Percentiles rank a stretch among this genome's conserved stretches.
Evolutionary conservation across 768 basidiomycete genomes (phyloP).

Genomic region (Lentinula detonsa): DNA sequence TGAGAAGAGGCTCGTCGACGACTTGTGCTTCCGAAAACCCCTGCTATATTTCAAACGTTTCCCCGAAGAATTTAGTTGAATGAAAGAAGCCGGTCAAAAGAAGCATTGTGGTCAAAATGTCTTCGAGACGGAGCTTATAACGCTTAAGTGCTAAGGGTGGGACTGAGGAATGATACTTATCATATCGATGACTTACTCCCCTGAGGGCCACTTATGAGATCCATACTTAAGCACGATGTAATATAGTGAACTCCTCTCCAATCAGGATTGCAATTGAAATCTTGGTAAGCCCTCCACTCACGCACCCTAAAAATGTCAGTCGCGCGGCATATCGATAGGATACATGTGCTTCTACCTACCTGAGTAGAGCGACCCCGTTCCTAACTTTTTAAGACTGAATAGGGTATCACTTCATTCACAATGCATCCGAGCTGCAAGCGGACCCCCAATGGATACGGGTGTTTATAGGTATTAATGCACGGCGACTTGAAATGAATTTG

Average conservation of each 20-base stretch:
- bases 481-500: neutral
- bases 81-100: neutral
- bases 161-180: neutral
- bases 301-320: neutral
- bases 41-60: neutral
- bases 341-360: neutral
- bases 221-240: neutral
- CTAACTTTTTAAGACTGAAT: neutral
- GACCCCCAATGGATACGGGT: neutral
- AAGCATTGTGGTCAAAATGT: neutral
- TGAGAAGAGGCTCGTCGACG: neutral
- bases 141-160: neutral
- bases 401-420: neutral
- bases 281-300: neutral
- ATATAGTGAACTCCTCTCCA: neutral
- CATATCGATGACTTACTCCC: slow-evolving; percentile 14
- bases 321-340: neutral
- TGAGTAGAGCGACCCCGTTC: neutral
- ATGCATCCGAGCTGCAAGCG: neutral
- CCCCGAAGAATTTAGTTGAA: neutral
- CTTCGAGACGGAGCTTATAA: neutral
- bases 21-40: neutral
- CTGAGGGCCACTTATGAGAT: neutral
- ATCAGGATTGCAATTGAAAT: neutral
- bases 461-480: neutral